These are phyloP conservation scores for Uronychia setigera DNA, from an alignment of 73 alveolate genomes.

Conservation along the genomic window DNA sequence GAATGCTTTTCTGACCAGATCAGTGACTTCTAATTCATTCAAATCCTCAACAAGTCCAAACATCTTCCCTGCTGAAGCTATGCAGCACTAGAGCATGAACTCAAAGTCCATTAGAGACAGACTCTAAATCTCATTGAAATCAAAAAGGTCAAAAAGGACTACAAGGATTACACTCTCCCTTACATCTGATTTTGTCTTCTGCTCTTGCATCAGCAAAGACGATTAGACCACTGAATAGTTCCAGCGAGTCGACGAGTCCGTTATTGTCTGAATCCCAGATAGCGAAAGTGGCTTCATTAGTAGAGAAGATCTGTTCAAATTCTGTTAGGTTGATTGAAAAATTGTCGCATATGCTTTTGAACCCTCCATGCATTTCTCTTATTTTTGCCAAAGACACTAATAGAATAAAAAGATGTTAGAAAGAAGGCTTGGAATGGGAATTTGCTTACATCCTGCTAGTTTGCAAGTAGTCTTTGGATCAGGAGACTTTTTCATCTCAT, in stretches of 20 bases:
- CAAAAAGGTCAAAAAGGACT: constrained; percentile 95
- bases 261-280: constrained; percentile 97
- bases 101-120: constrained; percentile 90
- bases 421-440: neutral
- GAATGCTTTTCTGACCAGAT: constrained; percentile 69
- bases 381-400: constrained; percentile 76
- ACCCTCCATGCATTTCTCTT: constrained; percentile 95
- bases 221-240: constrained; percentile 93
- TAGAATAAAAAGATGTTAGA: neutral
- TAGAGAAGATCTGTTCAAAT: constrained; percentile 91
- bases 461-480: constrained; percentile 53
- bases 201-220: constrained; percentile 94
- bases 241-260: constrained; percentile 95
- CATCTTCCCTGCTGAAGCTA: constrained; percentile 92
- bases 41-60: constrained; percentile 70
- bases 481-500: constrained; percentile 21
- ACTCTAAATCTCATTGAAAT: constrained; percentile 93
- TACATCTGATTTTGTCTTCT: constrained; percentile 94
- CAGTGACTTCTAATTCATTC: constrained; percentile 74
- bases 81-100: constrained; percentile 88
- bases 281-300: constrained; percentile 87
- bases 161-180: neutral
- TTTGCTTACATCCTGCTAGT: constrained; percentile 7
- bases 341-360: constrained; percentile 93
- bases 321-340: constrained; percentile 94